A percentile compares a stretch with the other conserved stretches of the same genome.
Evolutionary conservation across 345 rosid species (phyloP).

Genomic region (Anacardium occidentale): DNA sequence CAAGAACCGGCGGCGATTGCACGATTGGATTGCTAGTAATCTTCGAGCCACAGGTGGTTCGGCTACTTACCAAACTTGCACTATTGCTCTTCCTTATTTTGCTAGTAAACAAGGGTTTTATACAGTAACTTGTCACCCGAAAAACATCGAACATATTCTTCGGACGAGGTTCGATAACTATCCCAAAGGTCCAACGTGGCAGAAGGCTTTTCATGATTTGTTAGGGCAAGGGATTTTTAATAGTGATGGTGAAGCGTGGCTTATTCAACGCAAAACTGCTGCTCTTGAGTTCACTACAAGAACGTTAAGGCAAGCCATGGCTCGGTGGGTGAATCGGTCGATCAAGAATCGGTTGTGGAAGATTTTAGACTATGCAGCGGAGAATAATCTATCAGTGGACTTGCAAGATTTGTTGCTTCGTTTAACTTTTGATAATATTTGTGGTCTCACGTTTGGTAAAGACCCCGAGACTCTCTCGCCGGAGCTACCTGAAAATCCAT

Average conservation of each 20-base stretch:
- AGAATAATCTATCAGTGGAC: constrained; percentile 48
- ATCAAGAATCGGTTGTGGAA: constrained; percentile 78
- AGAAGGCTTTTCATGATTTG: constrained; percentile 76
- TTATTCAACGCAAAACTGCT: constrained; percentile 83
- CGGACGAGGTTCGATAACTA: constrained; percentile 81
- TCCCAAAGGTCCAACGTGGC: constrained; percentile 86
- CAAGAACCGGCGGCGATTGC: constrained; percentile 53
- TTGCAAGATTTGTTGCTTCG: constrained; percentile 82
- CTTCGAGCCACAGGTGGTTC: constrained; percentile 64
- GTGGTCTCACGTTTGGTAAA: constrained; percentile 86
- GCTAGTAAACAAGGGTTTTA: constrained; percentile 73
- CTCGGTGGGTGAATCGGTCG: constrained; percentile 85
- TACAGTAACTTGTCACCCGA: constrained; percentile 88
- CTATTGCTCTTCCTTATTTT: constrained; percentile 64
- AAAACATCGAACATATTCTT: constrained; percentile 80
- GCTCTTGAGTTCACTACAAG: constrained; percentile 89
- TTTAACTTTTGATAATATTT: constrained; percentile 87
- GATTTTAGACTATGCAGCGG: constrained; percentile 59
- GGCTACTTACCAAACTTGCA: constrained; percentile 78
- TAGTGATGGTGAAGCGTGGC: constrained; percentile 93
- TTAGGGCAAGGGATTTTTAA: constrained; percentile 88
- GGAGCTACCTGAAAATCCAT: constrained; percentile 72
- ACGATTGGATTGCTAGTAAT: constrained; percentile 78
- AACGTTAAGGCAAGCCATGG: constrained; percentile 90
- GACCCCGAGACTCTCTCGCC: constrained; percentile 78